These are phyloP conservation scores for Fusarium incarnatum DNA, from an alignment of 2,329 filamentous ascomycete genomes.

Conservation along the genomic window DNA sequence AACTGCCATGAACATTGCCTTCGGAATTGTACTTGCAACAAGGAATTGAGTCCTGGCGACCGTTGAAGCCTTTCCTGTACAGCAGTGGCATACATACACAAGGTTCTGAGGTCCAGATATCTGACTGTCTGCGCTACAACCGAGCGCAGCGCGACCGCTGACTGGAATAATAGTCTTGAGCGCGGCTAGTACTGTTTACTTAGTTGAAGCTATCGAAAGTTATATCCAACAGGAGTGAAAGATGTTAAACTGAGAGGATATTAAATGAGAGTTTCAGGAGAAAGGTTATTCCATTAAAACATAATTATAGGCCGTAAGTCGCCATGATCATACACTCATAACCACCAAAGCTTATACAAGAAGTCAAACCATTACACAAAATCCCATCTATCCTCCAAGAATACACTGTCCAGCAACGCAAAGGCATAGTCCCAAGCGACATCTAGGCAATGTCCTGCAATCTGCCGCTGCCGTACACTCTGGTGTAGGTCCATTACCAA, in stretches of 20 bases:
- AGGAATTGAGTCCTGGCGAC: too few species aligned
- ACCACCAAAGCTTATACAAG: neutral
- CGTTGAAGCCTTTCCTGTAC: too few species aligned
- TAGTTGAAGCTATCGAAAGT: neutral
- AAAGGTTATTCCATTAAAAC: neutral
- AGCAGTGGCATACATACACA: neutral
- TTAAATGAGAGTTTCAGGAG: neutral
- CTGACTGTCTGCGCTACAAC: neutral
- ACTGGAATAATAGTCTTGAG: neutral
- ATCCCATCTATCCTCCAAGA: neutral
- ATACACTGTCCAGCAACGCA: neutral
- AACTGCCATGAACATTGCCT: too few species aligned
- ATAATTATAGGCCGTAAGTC: neutral
- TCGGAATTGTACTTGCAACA: too few species aligned
- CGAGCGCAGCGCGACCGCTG: neutral
- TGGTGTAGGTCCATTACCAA: neutral
- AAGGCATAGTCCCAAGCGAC: neutral
- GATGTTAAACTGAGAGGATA: neutral
- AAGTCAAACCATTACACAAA: neutral
- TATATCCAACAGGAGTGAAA: too few species aligned
- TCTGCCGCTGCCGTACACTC: neutral
- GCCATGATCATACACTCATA: neutral
- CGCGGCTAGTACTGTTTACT: neutral
- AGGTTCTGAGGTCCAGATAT: neutral
- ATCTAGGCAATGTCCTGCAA: neutral